Percentiles rank a stretch among this genome's conserved stretches.
Evolutionary conservation across 805 yeast genomes (phyloP).

Genomic region (Zygoascus biomembranicola): DNA sequence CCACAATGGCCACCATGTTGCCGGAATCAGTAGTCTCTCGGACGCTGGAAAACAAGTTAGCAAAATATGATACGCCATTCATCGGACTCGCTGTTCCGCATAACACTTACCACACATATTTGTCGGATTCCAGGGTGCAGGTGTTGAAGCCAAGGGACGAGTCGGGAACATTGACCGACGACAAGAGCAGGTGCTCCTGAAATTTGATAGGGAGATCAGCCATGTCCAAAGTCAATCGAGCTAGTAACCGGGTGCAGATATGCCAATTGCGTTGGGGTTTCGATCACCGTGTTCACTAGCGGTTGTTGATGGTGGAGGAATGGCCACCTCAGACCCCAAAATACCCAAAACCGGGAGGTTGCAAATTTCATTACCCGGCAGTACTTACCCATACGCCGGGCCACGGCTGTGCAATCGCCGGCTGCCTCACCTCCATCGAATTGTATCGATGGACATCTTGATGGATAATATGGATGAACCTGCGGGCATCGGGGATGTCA

Average conservation of each 20-base stretch:
- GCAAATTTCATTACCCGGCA: not conserved
- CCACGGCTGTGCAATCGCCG: not conserved
- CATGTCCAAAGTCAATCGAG: not conserved
- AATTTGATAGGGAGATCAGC: conserved; percentile 80
- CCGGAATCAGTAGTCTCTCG: conserved; percentile 40
- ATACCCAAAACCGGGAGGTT: not conserved
- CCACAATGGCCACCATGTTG: conserved; percentile 83
- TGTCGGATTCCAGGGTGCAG: conserved; percentile 90
- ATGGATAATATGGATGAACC: too few relatives aligned
- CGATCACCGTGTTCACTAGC: too few relatives aligned
- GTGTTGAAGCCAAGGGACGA: conserved; percentile 84
- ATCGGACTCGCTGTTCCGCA: not conserved
- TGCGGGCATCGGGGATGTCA: too few relatives aligned
- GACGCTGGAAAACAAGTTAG: conserved; percentile 20
- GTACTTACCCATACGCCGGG: not conserved
- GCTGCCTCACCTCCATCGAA: not conserved
- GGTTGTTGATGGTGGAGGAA: not conserved
- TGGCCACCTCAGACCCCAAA: not conserved
- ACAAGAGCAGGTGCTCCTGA: conserved; percentile 87
- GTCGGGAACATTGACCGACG: conserved; percentile 77
- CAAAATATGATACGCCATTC: not conserved
- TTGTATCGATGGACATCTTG: too few relatives aligned
- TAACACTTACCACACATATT: conserved; percentile 63
- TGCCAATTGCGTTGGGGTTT: not conserved
- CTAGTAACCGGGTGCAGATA: not conserved